Percentiles rank a stretch among this genome's conserved stretches.
Evolutionary conservation across 2,329 filamentous ascomycete species (phyloP).

Genomic region (Colletotrichum sp.): DNA sequence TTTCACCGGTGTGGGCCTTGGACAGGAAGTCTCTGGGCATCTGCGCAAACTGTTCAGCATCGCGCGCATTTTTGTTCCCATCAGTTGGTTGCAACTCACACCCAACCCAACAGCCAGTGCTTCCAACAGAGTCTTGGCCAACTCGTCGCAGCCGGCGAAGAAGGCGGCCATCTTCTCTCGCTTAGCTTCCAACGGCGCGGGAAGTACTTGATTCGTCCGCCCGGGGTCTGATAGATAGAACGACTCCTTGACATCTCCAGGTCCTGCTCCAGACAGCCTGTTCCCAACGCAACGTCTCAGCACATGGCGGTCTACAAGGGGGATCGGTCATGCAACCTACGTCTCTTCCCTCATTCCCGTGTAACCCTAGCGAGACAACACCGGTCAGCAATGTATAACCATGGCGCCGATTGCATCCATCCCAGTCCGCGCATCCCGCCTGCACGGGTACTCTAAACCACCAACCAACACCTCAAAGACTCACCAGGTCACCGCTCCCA

Average conservation of each 20-base stretch:
- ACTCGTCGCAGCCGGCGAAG: constrained; percentile 4
- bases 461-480: not conserved
- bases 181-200: constrained; percentile 1
- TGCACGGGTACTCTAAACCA: not conserved
- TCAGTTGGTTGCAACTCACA: constrained; percentile 43
- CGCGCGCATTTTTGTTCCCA: not conserved
- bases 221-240: constrained; percentile 22
- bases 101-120: constrained; percentile 76
- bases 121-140: constrained; percentile 13
- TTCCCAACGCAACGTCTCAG: not conserved
- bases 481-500: constrained; percentile 22
- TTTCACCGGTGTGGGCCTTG: constrained; percentile 49
- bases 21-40: constrained; percentile 58
- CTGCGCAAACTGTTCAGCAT: not conserved
- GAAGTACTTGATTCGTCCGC: not conserved
- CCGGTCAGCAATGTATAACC: not conserved
- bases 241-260: constrained; percentile 21
- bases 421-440: not conserved
- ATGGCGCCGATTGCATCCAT: not conserved
- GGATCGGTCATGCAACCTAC: not conserved
- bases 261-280: constrained; percentile 19
- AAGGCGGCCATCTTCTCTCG: constrained; percentile 2
- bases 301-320: not conserved
- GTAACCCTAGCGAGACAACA: constrained; percentile 14
- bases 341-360: constrained; percentile 23